phyloP scores from a whole-genome alignment of 202 grass and related monocot species.

The Miscanthus sacchariflorus region DNA sequence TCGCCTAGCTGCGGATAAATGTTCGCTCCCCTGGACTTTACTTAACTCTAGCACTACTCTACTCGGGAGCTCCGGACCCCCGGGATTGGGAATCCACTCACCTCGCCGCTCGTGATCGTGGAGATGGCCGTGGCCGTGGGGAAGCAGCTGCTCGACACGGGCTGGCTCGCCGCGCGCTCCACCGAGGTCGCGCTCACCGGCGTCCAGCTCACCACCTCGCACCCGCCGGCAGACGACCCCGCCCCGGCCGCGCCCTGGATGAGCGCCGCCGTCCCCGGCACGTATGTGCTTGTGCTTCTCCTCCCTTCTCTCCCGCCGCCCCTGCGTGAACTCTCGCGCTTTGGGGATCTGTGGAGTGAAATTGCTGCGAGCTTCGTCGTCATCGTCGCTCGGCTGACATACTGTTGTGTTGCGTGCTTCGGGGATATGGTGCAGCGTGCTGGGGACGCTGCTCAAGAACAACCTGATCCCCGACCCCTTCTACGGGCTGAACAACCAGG shows the following conservation, averaged over 20 bases:
- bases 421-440: constrained; percentile 56
- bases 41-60: neutral
- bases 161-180: constrained; percentile 91
- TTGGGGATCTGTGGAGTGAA: constrained; percentile 5
- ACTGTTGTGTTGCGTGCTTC: constrained; percentile 27
- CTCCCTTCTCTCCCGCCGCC: neutral
- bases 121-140: constrained; percentile 47
- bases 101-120: neutral
- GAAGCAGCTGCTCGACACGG: constrained; percentile 78
- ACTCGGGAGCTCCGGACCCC: neutral
- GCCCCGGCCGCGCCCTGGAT: constrained; percentile 68
- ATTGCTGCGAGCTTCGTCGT: neutral
- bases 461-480: constrained; percentile 89
- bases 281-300: constrained; percentile 55
- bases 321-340: neutral
- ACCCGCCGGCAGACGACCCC: constrained; percentile 53
- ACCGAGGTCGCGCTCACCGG: constrained; percentile 81
- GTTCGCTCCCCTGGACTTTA: neutral
- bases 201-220: constrained; percentile 83
- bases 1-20: neutral
- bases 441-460: constrained; percentile 90
- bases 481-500: constrained; percentile 94
- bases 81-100: neutral
- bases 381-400: neutral
- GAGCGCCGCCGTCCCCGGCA: constrained; percentile 78